phyloP scores from a whole-genome alignment of 2,329 filamentous ascomycete genomes.

The Aaosphaeria arxii region DNA sequence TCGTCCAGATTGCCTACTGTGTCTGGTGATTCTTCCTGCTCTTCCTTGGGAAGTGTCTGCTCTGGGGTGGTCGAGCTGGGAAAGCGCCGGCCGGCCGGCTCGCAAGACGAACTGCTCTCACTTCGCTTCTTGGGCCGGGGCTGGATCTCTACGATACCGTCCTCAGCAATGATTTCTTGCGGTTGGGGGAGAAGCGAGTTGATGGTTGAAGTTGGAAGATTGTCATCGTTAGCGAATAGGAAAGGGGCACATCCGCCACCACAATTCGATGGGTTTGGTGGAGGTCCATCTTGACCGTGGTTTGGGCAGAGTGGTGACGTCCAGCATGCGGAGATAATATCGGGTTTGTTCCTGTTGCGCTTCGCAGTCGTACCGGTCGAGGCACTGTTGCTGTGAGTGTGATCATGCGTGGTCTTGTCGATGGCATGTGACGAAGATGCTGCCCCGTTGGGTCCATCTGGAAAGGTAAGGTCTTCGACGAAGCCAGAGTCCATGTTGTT shows the following conservation, averaged over 20 bases:
- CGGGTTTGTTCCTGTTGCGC: conserved; percentile 35
- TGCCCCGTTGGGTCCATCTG: conserved; percentile 28
- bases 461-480: conserved; percentile 37
- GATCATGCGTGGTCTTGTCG: conserved; percentile 10
- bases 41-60: conserved; percentile 27
- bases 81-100: conserved; percentile 30
- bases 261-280: conserved; percentile 40
- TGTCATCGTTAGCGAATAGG: conserved; percentile 35
- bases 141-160: conserved; percentile 38
- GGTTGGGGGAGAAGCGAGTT: conserved; percentile 23
- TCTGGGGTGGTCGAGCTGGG: conserved; percentile 15
- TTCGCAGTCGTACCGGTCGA: conserved; percentile 21
- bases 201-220: conserved; percentile 26
- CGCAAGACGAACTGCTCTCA: conserved; percentile 30
- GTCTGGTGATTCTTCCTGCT: conserved; percentile 24
- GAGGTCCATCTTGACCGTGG: conserved; percentile 34
- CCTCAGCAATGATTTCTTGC: conserved; percentile 31
- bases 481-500: conserved; percentile 33
- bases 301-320: conserved; percentile 42
- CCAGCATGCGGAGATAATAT: conserved; percentile 41
- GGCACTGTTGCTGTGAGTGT: conserved; percentile 3
- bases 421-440: conserved; percentile 9
- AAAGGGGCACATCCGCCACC: conserved; percentile 40
- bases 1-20: conserved; percentile 22
- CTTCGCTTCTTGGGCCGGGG: conserved; percentile 33